These are phyloP conservation scores for Russula vinacea DNA, from an alignment of 768 basidiomycete species.

Conservation along the genomic window DNA sequence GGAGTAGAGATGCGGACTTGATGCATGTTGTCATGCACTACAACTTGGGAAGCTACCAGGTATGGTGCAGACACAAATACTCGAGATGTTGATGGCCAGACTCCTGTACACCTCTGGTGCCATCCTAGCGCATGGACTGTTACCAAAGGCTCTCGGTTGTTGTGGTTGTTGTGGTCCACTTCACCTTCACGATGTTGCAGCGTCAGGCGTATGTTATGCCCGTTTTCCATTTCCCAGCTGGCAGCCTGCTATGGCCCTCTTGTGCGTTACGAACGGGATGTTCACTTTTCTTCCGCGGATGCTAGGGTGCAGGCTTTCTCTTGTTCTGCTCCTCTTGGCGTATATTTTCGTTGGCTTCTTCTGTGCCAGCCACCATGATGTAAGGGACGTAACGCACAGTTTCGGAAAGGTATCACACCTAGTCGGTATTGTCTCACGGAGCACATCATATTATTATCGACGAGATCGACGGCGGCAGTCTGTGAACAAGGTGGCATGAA, in stretches of 20 bases:
- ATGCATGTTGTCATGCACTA: background rate
- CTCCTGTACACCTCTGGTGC: constrained; percentile 59
- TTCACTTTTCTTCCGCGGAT: constrained; percentile 49
- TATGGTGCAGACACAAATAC: too few species aligned
- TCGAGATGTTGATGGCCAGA: too few species aligned
- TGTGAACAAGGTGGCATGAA: background rate
- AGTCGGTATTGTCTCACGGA: constrained; percentile 53
- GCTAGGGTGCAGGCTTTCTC: constrained; percentile 44
- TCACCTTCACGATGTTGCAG: constrained; percentile 56
- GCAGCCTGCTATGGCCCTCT: constrained; percentile 51
- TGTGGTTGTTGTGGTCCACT: constrained; percentile 47
- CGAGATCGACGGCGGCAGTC: constrained; percentile 8
- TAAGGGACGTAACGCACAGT: constrained; percentile 52
- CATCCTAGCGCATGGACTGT: constrained; percentile 50
- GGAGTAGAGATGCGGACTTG: background rate
- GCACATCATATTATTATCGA: constrained; percentile 41
- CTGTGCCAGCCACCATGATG: constrained; percentile 65
- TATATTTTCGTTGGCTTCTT: constrained; percentile 58
- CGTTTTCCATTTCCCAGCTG: constrained; percentile 61
- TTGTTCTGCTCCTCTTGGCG: constrained; percentile 56
- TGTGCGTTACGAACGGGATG: constrained; percentile 48
- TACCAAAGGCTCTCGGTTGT: constrained; percentile 48
- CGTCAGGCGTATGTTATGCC: constrained; percentile 57
- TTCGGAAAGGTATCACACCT: constrained; percentile 66
- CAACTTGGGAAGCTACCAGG: too few species aligned